Percentiles rank a stretch among this genome's conserved stretches.
Evolutionary conservation across 2,329 filamentous ascomycete genomes (phyloP).

Genomic region (Pyricularia sp.): DNA sequence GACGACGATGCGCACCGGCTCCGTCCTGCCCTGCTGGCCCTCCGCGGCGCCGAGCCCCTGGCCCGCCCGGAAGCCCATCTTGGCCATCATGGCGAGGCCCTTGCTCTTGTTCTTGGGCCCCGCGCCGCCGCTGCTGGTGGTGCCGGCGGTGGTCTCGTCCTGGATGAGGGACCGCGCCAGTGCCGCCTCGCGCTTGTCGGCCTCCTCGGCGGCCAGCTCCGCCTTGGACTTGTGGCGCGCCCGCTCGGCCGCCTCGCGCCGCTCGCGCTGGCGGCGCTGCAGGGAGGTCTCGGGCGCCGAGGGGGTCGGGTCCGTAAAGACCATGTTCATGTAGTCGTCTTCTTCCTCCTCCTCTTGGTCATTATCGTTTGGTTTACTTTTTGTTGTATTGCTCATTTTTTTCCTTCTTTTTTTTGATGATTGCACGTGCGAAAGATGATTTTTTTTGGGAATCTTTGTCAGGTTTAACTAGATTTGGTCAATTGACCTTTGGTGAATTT

Average conservation of each 20-base stretch:
- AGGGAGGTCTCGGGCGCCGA: slow-evolving; percentile 37
- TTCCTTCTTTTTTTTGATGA: not conserved
- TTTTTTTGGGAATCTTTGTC: no score
- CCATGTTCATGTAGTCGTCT: slow-evolving; percentile 97
- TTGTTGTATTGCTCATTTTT: not conserved
- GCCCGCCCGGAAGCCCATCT: slow-evolving; percentile 80
- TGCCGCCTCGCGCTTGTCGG: slow-evolving; percentile 62
- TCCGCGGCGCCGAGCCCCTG: slow-evolving; percentile 52
- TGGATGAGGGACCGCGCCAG: slow-evolving; percentile 62
- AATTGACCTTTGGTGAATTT: no score
- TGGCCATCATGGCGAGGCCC: slow-evolving; percentile 92
- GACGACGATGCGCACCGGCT: slow-evolving; percentile 67
- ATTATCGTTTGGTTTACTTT: slow-evolving; percentile 15
- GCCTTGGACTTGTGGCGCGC: slow-evolving; percentile 69
- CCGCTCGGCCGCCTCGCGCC: slow-evolving; percentile 58
- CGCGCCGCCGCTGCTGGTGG: slow-evolving; percentile 8
- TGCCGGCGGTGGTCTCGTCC: slow-evolving; percentile 28
- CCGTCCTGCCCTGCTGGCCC: slow-evolving; percentile 20
- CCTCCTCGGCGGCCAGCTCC: slow-evolving; percentile 68
- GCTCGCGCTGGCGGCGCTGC: slow-evolving; percentile 42
- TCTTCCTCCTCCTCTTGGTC: slow-evolving; percentile 50
- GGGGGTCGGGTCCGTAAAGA: slow-evolving; percentile 56
- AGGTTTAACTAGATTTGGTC: no score
- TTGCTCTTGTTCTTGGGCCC: slow-evolving; percentile 55
- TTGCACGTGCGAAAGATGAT: no score